Conservation (phyloP, 1,284 basidiomycete genomes). For the Papiliotrema fonsecae region DNA sequence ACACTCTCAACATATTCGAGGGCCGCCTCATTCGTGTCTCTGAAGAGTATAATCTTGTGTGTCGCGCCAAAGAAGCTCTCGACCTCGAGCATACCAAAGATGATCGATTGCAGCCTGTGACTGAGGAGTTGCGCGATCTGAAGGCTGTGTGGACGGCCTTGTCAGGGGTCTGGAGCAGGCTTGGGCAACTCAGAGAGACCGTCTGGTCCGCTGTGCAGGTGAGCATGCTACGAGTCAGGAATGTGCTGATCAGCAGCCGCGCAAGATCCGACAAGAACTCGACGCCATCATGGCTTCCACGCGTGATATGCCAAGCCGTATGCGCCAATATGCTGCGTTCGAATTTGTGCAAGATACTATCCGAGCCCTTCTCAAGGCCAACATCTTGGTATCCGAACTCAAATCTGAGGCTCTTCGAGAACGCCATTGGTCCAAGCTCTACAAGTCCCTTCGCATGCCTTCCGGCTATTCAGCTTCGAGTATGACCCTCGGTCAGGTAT, state of each 20-base stretch:
- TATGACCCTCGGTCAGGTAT: conserved; percentile 94
- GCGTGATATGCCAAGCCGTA: conserved; percentile 96
- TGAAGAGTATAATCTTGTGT: conserved; percentile 90
- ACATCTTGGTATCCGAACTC: conserved; percentile 81
- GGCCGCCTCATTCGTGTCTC: conserved; percentile 79
- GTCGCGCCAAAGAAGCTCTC: conserved; percentile 92
- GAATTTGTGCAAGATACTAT: conserved; percentile 95
- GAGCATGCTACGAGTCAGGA: conserved; percentile 4
- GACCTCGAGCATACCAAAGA: conserved; percentile 87
- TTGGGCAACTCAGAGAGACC: conserved; percentile 80
- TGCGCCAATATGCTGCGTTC: conserved; percentile 98
- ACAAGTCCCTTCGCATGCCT: conserved; percentile 77
- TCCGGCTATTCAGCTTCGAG: conserved; percentile 62
- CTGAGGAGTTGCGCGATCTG: conserved; percentile 91
- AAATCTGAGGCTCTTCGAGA: conserved; percentile 97
- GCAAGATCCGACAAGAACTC: conserved; percentile 90
- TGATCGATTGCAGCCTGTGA: conserved; percentile 84
- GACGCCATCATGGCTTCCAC: conserved; percentile 84
- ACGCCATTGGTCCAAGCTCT: conserved; percentile 96
- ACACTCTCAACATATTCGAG: conserved; percentile 90
- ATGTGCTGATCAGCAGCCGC: conserved; percentile 55
- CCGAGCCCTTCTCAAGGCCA: conserved; percentile 80
- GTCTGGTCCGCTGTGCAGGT: conserved; percentile 79
- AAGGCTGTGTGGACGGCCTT: conserved; percentile 99
- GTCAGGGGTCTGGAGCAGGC: conserved; percentile 93